These are phyloP conservation scores for Penicillium sp. DNA, from an alignment of 2,329 filamentous ascomycete genomes.

Conservation along the genomic window DNA sequence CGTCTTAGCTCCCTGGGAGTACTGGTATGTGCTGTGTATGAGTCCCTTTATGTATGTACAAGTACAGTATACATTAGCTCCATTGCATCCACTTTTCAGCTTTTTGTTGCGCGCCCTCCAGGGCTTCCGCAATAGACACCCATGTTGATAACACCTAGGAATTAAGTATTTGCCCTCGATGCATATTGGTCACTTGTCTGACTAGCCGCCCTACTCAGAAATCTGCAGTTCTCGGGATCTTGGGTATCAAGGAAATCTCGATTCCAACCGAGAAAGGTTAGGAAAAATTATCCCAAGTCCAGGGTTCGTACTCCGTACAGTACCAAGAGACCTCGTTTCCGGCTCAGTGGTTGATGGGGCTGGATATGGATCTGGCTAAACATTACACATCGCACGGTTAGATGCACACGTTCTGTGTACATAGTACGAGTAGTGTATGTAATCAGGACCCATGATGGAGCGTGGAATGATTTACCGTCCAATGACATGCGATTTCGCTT, in stretches of 20 bases:
- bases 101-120: background rate
- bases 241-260: background rate
- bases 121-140: background rate
- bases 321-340: background rate
- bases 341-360: constrained; percentile 4
- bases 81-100: background rate
- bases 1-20: background rate
- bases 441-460: background rate
- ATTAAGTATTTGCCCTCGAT: background rate
- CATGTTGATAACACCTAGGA: background rate
- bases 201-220: background rate
- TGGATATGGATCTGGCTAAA: background rate
- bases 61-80: background rate
- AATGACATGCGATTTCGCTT: background rate
- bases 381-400: background rate
- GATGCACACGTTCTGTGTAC: background rate
- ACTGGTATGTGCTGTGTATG: too few species aligned
- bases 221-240: background rate
- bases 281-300: background rate
- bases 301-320: background rate
- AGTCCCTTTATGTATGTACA: background rate
- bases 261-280: background rate
- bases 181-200: background rate
- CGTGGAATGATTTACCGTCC: constrained; percentile 1
- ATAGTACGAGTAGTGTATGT: background rate